Conservation (phyloP, 495 filamentous ascomycete species). For the Letharia lupina region DNA sequence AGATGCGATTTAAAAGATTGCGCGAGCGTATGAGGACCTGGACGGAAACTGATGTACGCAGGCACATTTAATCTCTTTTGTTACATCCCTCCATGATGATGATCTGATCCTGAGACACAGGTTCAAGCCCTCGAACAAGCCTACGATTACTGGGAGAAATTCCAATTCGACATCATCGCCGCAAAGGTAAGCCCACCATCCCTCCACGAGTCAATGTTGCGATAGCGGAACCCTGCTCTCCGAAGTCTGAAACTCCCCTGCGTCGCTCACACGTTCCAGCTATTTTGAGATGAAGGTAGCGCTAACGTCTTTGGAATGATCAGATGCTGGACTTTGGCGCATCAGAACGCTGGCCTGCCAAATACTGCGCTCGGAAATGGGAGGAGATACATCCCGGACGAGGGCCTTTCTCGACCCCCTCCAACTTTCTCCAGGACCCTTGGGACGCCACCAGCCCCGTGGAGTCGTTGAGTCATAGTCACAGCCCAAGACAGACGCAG, state of each 20-base stretch:
- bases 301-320: slow-evolving; percentile 10
- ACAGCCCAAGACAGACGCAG: slow-evolving; percentile 10
- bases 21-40: slow-evolving; percentile 56
- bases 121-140: slow-evolving; percentile 40
- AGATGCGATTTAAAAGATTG: slow-evolving; percentile 64
- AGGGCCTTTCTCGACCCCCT: slow-evolving; percentile 20
- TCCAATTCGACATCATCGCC: slow-evolving; percentile 44
- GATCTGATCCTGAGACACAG: slow-evolving; percentile 30
- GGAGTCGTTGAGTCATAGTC: slow-evolving; percentile 23
- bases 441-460: slow-evolving; percentile 27
- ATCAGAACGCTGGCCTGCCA: slow-evolving; percentile 29
- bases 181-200: slow-evolving; percentile 36
- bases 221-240: background rate
- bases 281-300: background rate
- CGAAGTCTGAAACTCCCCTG: background rate
- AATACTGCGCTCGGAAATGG: slow-evolving; percentile 30
- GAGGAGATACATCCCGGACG: slow-evolving; percentile 28
- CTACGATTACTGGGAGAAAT: slow-evolving; percentile 42
- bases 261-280: background rate
- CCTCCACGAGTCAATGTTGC: background rate
- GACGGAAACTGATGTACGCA: slow-evolving; percentile 58
- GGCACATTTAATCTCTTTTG: slow-evolving; percentile 22
- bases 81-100: slow-evolving; percentile 21
- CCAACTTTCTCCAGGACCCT: slow-evolving; percentile 26
- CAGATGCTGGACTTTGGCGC: slow-evolving; percentile 30